Evolutionary conservation across 1,284 basidiomycete species (phyloP).

Genomic region (Phylloporus sp.): DNA sequence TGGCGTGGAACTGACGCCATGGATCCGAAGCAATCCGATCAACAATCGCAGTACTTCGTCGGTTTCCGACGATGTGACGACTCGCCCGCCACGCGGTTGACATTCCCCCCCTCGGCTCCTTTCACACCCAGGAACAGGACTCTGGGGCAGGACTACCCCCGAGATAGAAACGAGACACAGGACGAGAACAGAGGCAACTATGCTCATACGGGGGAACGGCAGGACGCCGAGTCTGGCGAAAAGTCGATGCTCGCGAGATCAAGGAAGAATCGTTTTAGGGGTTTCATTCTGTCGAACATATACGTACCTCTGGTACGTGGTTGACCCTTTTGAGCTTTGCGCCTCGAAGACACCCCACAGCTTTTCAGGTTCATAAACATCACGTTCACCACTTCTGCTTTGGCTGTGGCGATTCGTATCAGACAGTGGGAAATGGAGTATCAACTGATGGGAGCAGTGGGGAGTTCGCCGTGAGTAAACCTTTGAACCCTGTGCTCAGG

Average conservation of each 20-base stretch:
- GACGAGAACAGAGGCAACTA: constrained; percentile 36
- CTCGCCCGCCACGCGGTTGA: constrained; percentile 25
- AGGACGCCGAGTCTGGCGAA: constrained; percentile 38
- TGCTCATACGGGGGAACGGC: constrained; percentile 38
- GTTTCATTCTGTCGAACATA: constrained; percentile 70
- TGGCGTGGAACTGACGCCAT: constrained; percentile 27
- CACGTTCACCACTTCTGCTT: constrained; percentile 77
- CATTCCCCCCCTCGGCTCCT: constrained; percentile 46
- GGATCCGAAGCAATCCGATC: constrained; percentile 27
- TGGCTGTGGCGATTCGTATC: constrained; percentile 82
- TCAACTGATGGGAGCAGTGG: constrained; percentile 69
- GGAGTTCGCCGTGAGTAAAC: constrained; percentile 74
- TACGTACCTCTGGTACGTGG: constrained; percentile 79
- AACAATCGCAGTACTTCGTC: constrained; percentile 32
- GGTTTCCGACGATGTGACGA: constrained; percentile 22
- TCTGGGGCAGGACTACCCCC: constrained; percentile 71
- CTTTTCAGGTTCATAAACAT: constrained; percentile 88
- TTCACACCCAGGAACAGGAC: constrained; percentile 58
- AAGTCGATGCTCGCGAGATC: constrained; percentile 46
- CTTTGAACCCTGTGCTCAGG: constrained; percentile 1
- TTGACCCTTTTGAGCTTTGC: constrained; percentile 1
- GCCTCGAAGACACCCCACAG: constrained; percentile 44
- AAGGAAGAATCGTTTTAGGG: constrained; percentile 57
- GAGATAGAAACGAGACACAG: constrained; percentile 48
- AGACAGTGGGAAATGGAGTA: constrained; percentile 58